Base-by-base conservation (phyloP, 1,284 basidiomycete genomes). In the Golubevia pallescens region DNA sequence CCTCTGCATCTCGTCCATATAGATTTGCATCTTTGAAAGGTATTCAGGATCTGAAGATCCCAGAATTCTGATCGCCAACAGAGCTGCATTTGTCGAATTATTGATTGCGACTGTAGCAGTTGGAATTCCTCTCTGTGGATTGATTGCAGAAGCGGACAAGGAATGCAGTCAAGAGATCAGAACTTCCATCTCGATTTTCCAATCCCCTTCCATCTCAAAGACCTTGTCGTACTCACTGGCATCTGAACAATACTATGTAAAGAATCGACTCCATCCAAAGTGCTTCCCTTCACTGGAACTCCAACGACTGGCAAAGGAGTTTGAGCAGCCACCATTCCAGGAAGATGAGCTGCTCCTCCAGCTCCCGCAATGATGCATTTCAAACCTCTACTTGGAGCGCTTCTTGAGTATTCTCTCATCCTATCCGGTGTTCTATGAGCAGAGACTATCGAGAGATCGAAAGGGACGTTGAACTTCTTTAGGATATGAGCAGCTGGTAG, bases 211-310 rank as follows among this genome's bases (percentile, higher is more conserved):
- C n/a, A n/a, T n/a, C n/a, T n/a, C n/a, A n/a, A n/a, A n/a, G n/a
- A n/a, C n/a, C n/a, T n/a, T n/a, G 1, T 6, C 32, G 20, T 19
- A 89, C 92, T 78, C 80, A 95, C 93, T 16, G 96, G 96, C 96
- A 99, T 99, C 88, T 99, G 96, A 10, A 99, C 94, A 76, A 99
- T 99, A 83, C 93, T 95, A 86, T 97, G 92, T 73, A 99, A 87
- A 21, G 94, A 95, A 86, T 99, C 96, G 0, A 99, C 95, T 3
- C 96, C 96, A 86, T 97, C 96, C 21, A 99, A 88, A 0, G 91
- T 90, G 85, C 93, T 95, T 13, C 94, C 95, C 85, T 96, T 97
- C 64, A 99, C 95, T 1, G 96, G 96, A 0, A 99, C 96, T 28
- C 97, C 96, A 57, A 99, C 91, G 1, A 99, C 94, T 0, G 97